Percentiles rank a stretch among this genome's conserved stretches.
These are phyloP conservation scores for Jimgerdemannia lactiflua DNA, from an alignment of 192 early-diverging fungal species.

Conservation along the genomic window DNA sequence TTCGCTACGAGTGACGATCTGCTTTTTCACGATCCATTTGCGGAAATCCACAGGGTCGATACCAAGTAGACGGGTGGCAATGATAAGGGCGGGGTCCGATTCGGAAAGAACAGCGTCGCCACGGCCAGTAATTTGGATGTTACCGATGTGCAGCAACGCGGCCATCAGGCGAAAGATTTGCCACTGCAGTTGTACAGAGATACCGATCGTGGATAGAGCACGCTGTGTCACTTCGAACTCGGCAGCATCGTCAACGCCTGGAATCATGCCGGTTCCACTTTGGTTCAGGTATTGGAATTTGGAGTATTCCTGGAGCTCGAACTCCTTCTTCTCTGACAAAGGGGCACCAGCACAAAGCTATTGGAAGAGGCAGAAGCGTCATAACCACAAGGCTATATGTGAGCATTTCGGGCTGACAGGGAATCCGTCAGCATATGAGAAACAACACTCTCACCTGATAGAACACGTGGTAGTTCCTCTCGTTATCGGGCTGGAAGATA, in stretches of 20 bases:
- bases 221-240: conserved; percentile 90
- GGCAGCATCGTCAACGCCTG: conserved; percentile 87
- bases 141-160: conserved; percentile 92
- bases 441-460: conserved; percentile 64
- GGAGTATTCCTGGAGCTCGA: conserved; percentile 73
- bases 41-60: conserved; percentile 79
- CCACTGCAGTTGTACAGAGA: conserved; percentile 80
- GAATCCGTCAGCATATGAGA: not conserved
- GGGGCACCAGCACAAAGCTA: conserved; percentile 87
- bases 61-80: conserved; percentile 73
- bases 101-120: conserved; percentile 72
- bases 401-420: too few species aligned
- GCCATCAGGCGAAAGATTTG: conserved; percentile 90
- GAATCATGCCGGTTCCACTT: conserved; percentile 77
- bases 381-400: not conserved
- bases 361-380: not conserved
- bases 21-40: conserved; percentile 95
- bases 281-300: conserved; percentile 89
- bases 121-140: conserved; percentile 82
- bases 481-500: conserved; percentile 88
- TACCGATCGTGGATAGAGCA: conserved; percentile 83
- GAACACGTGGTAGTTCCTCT: conserved; percentile 99
- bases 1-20: conserved; percentile 87
- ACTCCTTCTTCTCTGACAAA: conserved; percentile 75
- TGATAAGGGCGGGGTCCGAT: conserved; percentile 67